These are phyloP conservation scores for Pseudocercospora fuligena DNA, from an alignment of 2,329 filamentous ascomycete species.

Conservation along the genomic window DNA sequence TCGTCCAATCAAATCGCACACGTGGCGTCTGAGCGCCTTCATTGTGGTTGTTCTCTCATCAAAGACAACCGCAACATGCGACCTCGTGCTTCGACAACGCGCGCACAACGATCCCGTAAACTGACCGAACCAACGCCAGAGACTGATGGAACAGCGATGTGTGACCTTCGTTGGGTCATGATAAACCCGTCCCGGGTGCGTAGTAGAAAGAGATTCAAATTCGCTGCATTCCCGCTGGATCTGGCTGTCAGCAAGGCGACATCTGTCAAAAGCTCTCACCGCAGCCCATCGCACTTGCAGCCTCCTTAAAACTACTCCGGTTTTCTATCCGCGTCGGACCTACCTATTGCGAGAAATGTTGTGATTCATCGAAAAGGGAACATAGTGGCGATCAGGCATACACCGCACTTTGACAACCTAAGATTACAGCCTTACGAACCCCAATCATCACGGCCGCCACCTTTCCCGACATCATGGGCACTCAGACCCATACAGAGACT, in stretches of 20 bases:
- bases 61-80: slow-evolving; percentile 1
- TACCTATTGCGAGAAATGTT: neutral
- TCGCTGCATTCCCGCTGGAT: neutral
- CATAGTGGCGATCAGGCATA: neutral
- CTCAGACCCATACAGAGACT: neutral
- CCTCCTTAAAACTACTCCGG: neutral
- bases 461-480: slow-evolving; percentile 1
- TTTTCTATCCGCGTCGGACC: neutral
- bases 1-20: slow-evolving; percentile 3
- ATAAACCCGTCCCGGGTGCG: slow-evolving; percentile 14
- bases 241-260: slow-evolving; percentile 6
- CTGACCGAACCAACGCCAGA: slow-evolving; percentile 19
- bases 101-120: slow-evolving; percentile 20
- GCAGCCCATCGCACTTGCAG: neutral
- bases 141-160: slow-evolving; percentile 13
- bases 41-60: slow-evolving; percentile 9
- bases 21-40: neutral
- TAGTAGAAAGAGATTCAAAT: neutral
- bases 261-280: neutral
- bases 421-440: neutral
- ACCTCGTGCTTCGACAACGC: slow-evolving; percentile 20
- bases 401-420: neutral
- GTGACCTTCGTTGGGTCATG: neutral
- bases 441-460: neutral
- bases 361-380: neutral